These are phyloP conservation scores for Chalciporus pseudorubinellus DNA, from an alignment of 768 basidiomycete genomes.

Conservation along the genomic window DNA sequence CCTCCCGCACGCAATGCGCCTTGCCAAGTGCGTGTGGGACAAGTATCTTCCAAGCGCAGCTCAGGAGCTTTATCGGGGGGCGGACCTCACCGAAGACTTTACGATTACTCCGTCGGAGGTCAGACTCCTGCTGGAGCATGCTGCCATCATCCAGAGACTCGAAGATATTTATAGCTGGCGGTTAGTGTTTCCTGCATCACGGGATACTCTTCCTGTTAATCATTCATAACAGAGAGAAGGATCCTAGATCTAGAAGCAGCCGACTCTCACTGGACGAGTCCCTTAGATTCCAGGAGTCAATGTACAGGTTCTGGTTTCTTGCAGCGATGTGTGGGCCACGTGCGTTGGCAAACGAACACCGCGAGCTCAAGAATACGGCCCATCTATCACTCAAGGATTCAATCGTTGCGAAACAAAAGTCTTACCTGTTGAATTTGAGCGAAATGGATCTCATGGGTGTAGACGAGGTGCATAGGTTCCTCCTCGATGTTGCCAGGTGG, in stretches of 20 bases:
- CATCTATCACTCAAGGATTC: constrained; percentile 4
- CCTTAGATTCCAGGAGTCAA: constrained; percentile 26
- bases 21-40: constrained; percentile 18
- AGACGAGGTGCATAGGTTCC: constrained; percentile 18
- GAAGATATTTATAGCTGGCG: constrained; percentile 42
- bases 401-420: constrained; percentile 2
- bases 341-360: background rate
- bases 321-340: constrained; percentile 7
- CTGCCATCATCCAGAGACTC: constrained; percentile 24
- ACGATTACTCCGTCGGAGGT: constrained; percentile 21
- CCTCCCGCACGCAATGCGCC: constrained; percentile 31
- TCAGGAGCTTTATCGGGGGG: constrained; percentile 11
- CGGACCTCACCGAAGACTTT: constrained; percentile 1
- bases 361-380: background rate
- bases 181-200: constrained; percentile 18
- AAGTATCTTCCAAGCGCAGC: background rate
- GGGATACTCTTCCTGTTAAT: background rate
- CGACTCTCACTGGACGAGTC: constrained; percentile 33
- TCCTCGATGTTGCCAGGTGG: constrained; percentile 16
- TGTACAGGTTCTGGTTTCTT: constrained; percentile 31
- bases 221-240: constrained; percentile 33
- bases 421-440: constrained; percentile 8
- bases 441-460: constrained; percentile 22
- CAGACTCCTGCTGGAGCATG: constrained; percentile 22
- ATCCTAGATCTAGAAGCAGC: constrained; percentile 32